Evolutionary conservation across 1,139 yeast species (phyloP).

Genomic region (Yamadazyma dushanensis): DNA sequence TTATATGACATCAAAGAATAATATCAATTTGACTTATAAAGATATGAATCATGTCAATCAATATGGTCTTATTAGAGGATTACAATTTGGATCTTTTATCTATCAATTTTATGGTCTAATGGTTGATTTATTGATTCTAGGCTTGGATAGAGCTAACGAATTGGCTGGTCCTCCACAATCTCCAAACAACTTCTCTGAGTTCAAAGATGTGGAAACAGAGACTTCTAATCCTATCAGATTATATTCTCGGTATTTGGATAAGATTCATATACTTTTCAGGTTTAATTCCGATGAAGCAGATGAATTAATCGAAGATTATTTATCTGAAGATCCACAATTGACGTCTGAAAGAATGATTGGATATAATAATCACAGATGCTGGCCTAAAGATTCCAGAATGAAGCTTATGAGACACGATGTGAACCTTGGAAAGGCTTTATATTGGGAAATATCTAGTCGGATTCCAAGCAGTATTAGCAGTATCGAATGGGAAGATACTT

Average conservation of each 20-base stretch:
- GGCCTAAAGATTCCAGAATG: constrained; percentile 96
- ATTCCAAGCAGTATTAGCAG: constrained; percentile 74
- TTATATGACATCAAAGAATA: constrained; percentile 90
- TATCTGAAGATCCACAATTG: constrained; percentile 89
- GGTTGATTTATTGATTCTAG: constrained; percentile 77
- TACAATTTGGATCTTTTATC: constrained; percentile 88
- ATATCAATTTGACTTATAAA: constrained; percentile 77
- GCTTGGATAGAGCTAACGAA: constrained; percentile 83
- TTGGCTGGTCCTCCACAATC: constrained; percentile 74
- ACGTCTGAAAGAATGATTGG: constrained; percentile 85
- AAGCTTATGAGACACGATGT: constrained; percentile 89
- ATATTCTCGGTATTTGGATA: constrained; percentile 82
- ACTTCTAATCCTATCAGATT: constrained; percentile 68
- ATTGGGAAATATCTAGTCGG: constrained; percentile 85
- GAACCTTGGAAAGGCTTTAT: constrained; percentile 85
- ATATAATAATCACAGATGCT: constrained; percentile 84
- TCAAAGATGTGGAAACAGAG: constrained; percentile 59
- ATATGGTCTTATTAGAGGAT: constrained; percentile 82
- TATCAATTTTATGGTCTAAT: constrained; percentile 88
- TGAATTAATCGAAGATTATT: constrained; percentile 71
- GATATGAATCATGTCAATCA: constrained; percentile 95
- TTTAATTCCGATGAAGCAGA: constrained; percentile 73
- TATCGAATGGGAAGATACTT: constrained; percentile 78
- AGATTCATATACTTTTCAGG: constrained; percentile 75
- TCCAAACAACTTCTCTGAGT: constrained; percentile 81